A percentile compares a stretch with the other conserved stretches of the same genome.
Evolutionary conservation across 2,329 filamentous ascomycete genomes (phyloP).

Genomic region (Pseudocercospora fuligena): DNA sequence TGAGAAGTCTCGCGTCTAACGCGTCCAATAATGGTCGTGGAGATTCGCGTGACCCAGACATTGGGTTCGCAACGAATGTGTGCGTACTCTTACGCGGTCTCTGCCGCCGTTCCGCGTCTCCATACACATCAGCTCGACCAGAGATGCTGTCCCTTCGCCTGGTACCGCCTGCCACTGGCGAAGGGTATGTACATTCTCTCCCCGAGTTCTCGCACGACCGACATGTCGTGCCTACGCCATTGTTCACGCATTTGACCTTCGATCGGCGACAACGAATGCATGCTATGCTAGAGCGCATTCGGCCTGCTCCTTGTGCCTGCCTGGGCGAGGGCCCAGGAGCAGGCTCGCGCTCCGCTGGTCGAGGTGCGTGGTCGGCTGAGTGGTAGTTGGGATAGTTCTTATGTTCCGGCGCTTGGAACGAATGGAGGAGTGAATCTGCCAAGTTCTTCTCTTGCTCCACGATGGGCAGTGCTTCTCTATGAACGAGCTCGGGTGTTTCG

Average conservation of each 20-base stretch:
- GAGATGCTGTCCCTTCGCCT: slow-evolving; percentile 37
- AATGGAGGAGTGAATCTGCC: slow-evolving; percentile 31
- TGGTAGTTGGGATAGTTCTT: slow-evolving; percentile 13
- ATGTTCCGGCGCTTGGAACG: slow-evolving; percentile 24
- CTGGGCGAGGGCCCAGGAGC: slow-evolving; percentile 36
- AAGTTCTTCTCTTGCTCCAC: slow-evolving; percentile 30
- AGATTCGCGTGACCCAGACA: slow-evolving; percentile 52
- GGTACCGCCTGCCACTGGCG: slow-evolving; percentile 48
- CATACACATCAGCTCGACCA: slow-evolving; percentile 29
- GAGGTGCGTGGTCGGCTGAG: slow-evolving; percentile 19
- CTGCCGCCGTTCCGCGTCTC: slow-evolving; percentile 39
- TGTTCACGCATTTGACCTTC: slow-evolving; percentile 87
- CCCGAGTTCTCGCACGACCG: slow-evolving; percentile 74
- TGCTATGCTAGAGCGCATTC: slow-evolving; percentile 78
- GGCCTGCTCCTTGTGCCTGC: slow-evolving; percentile 37
- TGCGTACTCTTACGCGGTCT: slow-evolving; percentile 46
- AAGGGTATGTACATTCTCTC: slow-evolving; percentile 74
- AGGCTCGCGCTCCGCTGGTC: slow-evolving; percentile 21
- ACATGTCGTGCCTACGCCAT: slow-evolving; percentile 72
- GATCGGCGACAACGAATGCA: slow-evolving; percentile 76
- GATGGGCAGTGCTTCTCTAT: slow-evolving; percentile 22
- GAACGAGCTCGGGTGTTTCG: not conserved
- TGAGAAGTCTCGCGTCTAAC: slow-evolving; percentile 66
- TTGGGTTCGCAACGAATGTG: slow-evolving; percentile 40
- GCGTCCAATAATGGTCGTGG: slow-evolving; percentile 58